Base-by-base conservation (phyloP, 352 stramenopile species). In the Phytophthora citricola region DNA sequence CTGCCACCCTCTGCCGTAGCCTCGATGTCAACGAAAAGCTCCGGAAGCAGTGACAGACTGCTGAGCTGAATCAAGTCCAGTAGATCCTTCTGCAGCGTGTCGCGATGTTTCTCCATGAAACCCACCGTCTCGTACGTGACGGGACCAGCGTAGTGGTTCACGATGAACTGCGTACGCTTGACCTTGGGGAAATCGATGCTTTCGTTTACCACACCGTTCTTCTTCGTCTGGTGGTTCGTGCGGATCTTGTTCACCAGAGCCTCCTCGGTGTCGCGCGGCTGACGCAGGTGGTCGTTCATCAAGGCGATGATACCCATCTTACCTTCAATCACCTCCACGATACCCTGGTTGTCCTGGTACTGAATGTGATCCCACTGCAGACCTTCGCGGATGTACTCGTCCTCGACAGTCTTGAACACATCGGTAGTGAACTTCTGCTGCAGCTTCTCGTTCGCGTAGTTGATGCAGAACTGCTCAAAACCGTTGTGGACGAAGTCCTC, bases 301-400 rank as follows among this genome's bases (percentile, higher is more conserved):
- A 96, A 53, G 22, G 86, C 87, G 34, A 96, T 94, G 51, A 96
- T 94, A 32, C 86, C 89, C 49, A 95, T 79, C 70, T 95, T 93
- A 63, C 80, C 89, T 49, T 99, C 95, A 59, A 99, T 99, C 22
- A 99, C 83, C 52, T 98, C 94, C 10, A 99, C 83, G 61, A 98
- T 98, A 63, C 98, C 97, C 64, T 98, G 94, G 82, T 99, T 99
- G 67, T 99, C 97, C 40, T 98, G 96, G 71, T 99, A 99, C 62
- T 97, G 85, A 66, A 99, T 99, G 76, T 99, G 98, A 62, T 97
- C 96, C 97, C 96, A 99, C 66, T 97, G 84, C 63, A 99, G 97
- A 0, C 94, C 95, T 85, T 99, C 97, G 10, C 90, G 82, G 58
- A 98, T 88, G 77, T 99, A 99, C 78, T 99, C 97, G 55, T 98